Conservation (phyloP, 176 grass and related monocot genomes). For the Lolium multiflorum region DNA sequence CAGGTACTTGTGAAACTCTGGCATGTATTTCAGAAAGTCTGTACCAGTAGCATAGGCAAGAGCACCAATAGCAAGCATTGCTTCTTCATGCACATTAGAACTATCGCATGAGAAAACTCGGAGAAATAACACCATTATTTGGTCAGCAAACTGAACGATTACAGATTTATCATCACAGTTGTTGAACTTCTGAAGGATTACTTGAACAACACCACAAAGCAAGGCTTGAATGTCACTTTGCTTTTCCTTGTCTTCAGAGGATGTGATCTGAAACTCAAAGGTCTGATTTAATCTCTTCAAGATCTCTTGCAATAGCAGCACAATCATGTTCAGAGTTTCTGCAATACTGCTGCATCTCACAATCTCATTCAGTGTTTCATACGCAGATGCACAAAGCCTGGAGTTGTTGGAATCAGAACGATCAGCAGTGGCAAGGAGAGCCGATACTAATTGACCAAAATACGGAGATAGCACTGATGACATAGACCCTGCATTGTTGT, state of each 20-base stretch:
- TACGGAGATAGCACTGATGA: conserved; percentile 59
- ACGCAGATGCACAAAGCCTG: conserved; percentile 49
- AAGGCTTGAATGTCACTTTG: conserved; percentile 62
- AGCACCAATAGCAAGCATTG: conserved; percentile 66
- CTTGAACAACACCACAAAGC: conserved; percentile 66
- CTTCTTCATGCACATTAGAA: conserved; percentile 62
- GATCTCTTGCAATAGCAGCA: conserved; percentile 55
- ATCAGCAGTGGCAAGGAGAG: conserved; percentile 65
- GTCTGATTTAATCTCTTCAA: conserved; percentile 62
- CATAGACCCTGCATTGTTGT: conserved; percentile 49
- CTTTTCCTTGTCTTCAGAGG: conserved; percentile 59
- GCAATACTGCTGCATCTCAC: conserved; percentile 52
- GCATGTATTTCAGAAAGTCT: conserved; percentile 68
- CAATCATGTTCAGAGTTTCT: conserved; percentile 56
- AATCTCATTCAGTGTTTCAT: conserved; percentile 69
- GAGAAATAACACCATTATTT: conserved; percentile 67
- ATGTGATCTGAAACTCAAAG: conserved; percentile 59
- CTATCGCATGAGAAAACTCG: conserved; percentile 58
- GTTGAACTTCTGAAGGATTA: conserved; percentile 63
- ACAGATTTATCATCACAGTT: conserved; percentile 47
- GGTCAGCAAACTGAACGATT: conserved; percentile 57
- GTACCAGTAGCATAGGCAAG: conserved; percentile 59
- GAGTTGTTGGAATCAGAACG: conserved; percentile 47
- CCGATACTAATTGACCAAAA: conserved; percentile 52
- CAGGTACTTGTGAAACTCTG: conserved; percentile 61